Evolutionary conservation across 2,329 filamentous ascomycete genomes (phyloP).

Genomic region (Sphaceloma murrayae): DNA sequence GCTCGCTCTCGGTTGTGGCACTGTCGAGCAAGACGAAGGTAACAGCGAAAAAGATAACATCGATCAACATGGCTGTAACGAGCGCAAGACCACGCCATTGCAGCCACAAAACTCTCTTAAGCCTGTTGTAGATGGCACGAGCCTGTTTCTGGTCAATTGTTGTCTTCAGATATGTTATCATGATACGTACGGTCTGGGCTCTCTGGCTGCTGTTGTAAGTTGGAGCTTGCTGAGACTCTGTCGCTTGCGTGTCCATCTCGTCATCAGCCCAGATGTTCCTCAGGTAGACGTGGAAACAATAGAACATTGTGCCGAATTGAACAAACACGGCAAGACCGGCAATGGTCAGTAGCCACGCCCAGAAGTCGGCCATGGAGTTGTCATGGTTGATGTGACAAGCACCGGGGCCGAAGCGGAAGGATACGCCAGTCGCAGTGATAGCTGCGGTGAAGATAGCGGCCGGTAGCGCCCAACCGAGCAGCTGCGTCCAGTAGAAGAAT

Average conservation of each 20-base stretch:
- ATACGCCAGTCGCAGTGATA: conserved; percentile 79
- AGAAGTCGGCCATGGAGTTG: conserved; percentile 74
- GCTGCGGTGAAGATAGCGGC: conserved; percentile 64
- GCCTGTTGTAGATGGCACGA: conserved; percentile 75
- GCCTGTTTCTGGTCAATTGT: conserved; percentile 35
- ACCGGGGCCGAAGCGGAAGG: conserved; percentile 72
- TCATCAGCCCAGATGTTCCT: conserved; percentile 66
- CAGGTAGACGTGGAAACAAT: conserved; percentile 93
- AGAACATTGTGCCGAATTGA: conserved; percentile 68
- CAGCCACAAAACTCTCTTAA: conserved; percentile 75
- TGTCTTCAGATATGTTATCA: background rate
- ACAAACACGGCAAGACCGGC: conserved; percentile 65
- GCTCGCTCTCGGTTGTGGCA: conserved; percentile 49
- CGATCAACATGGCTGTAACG: conserved; percentile 77
- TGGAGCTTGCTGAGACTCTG: conserved; percentile 53
- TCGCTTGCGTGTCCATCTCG: conserved; percentile 51
- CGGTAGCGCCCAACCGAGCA: conserved; percentile 75
- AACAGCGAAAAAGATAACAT: conserved; percentile 89
- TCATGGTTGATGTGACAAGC: conserved; percentile 92
- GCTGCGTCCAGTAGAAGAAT: conserved; percentile 81
- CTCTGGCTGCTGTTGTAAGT: conserved; percentile 66
- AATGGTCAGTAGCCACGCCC: conserved; percentile 79
- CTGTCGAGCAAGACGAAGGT: conserved; percentile 84
- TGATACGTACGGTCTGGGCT: conserved; percentile 49
- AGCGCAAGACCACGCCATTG: conserved; percentile 93